Evolutionary conservation across 176 grass and related monocot species (phyloP), one percentile per base, ranked within the genome.

Genomic region (Leersia perrieri): DNA sequence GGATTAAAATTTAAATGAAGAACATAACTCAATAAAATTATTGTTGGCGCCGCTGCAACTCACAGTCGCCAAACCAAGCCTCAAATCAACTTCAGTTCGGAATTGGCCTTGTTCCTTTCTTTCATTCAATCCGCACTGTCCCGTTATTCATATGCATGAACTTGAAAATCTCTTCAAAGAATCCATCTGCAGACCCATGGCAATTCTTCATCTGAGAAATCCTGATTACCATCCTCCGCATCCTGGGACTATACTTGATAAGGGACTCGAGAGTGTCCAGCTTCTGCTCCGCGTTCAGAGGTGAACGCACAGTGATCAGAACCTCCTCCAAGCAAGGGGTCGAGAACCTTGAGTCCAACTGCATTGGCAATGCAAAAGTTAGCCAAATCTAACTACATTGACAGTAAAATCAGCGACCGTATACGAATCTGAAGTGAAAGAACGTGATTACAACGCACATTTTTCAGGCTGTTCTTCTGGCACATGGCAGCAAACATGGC

Each of bases 201-300:
- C 90, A 91, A 61, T 93, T 99, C 84, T 99, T 99, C 96, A 99
- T 95, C 90, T 99, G 92, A 0, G 90, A 95, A 58, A 99, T 89
- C 76, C 96, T 86, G 76, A 99, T 86, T 49, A 91, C 63, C 92
- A 99, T 95, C 72, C 44, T 86, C 20, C 33, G 87, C 80, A 99
- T 58, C 71, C 82, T 88, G 13, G 65, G 79, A 34, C 88, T 90
- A 64, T 93, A 87, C 44, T 63, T 91, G 62, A 93, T 63, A 53
- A 99, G 76, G 31, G 90, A 95, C 72, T 99, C 96, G 0, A 95
- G 84, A n/a, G 92, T 95, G 62, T 40, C 80, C 86, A 99, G 71
- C 74, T 98, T 98, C 78, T 93, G 92, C 79, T 95, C 92, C 0
- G 90, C 90, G 80, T 99, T 95, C 72, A 99, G 73, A 16, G 96